Base-by-base conservation (phyloP, 345 rosid species). In the Pistacia vera region DNA sequence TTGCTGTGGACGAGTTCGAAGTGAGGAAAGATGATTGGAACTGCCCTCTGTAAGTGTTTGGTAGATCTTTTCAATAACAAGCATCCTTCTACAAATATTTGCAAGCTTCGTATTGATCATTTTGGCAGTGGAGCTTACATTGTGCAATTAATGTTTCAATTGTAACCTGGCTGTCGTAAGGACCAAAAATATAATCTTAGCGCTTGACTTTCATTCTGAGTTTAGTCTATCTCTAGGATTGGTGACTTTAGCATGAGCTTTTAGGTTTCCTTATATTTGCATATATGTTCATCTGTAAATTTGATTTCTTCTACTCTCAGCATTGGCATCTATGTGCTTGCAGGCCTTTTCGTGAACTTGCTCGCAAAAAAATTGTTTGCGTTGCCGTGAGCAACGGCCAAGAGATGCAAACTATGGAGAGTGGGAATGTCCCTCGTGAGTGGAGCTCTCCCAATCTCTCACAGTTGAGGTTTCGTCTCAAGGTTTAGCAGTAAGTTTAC, bases 351-450 rank as follows among this genome's bases (percentile, higher is more conserved):
- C 86, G 87, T 95, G 99, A 95, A 95, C 85, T 95, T 74, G 87
- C 98, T n/a, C 82, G 87, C 87, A 95, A 95, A 91, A 70, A 78
- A 85, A 71, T 58, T 95, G 99, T 82, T 77, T 86, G 59, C 86
- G 87, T 25, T 95, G 99, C 64, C 70, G 51, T 44, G 89, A 56
- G 69, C 71, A 75, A 72, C 92, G 97, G 33, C 94, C 97, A 82
- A 83, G 81, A 87, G 87, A 71, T 84, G 75, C 84, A 22, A 81
- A 85, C 58, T 90, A 87, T 72, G 99, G 99, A 83, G 98, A 93
- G 68, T 92, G 99, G 98, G 94, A 90, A 80, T 95, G 99, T 81
- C 91, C 92, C n/a, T 85, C 90, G 97, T 94, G 66, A 74, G 97
- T 25, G 25, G 25, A 25, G 25, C 60, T 73, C 80, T 46, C 20